phyloP scores from a whole-genome alignment of 805 yeast genomes.

The Spencermartinsiella europaea region DNA sequence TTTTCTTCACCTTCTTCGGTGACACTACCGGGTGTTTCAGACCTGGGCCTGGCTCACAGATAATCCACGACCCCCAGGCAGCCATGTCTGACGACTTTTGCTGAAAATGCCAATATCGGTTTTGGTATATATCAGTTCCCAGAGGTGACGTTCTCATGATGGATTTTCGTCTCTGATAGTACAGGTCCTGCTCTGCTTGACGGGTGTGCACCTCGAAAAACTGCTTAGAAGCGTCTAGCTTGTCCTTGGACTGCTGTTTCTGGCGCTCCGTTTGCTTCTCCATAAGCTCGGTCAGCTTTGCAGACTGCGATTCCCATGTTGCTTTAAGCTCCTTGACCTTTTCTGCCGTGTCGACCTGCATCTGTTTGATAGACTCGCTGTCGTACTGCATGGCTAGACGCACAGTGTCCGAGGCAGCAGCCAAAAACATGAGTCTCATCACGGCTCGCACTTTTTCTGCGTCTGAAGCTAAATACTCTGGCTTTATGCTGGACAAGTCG shows the following conservation, averaged over 20 bases:
- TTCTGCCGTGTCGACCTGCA: conserved; percentile 25
- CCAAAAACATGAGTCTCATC: conserved; percentile 23
- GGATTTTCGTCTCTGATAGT: conserved; percentile 26
- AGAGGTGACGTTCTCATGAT: conserved; percentile 31
- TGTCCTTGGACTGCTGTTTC: conserved; percentile 24
- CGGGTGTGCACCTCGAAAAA: conserved; percentile 23
- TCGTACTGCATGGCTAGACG: conserved; percentile 31
- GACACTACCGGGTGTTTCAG: conserved; percentile 12
- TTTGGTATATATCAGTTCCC: conserved; percentile 31
- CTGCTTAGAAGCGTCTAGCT: conserved; percentile 25
- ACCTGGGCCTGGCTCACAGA: conserved; percentile 24
- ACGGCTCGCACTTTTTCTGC: not conserved
- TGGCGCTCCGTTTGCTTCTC: conserved; percentile 21
- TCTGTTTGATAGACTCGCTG: conserved; percentile 26
- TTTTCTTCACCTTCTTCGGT: not conserved
- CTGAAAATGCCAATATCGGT: conserved; percentile 34
- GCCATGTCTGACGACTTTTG: conserved; percentile 26
- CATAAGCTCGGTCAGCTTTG: conserved; percentile 21
- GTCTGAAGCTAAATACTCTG: not conserved
- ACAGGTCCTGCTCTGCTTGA: conserved; percentile 27
- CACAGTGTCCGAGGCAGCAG: conserved; percentile 32
- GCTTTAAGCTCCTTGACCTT: conserved; percentile 25
- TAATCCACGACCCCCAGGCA: conserved; percentile 33
- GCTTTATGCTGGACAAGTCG: not conserved
- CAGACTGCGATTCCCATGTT: conserved; percentile 21